A percentile compares a stretch with the other conserved stretches of the same genome.
Conservation (phyloP, 1,139 yeast genomes). For the Entelexis sorbosivorans region DNA sequence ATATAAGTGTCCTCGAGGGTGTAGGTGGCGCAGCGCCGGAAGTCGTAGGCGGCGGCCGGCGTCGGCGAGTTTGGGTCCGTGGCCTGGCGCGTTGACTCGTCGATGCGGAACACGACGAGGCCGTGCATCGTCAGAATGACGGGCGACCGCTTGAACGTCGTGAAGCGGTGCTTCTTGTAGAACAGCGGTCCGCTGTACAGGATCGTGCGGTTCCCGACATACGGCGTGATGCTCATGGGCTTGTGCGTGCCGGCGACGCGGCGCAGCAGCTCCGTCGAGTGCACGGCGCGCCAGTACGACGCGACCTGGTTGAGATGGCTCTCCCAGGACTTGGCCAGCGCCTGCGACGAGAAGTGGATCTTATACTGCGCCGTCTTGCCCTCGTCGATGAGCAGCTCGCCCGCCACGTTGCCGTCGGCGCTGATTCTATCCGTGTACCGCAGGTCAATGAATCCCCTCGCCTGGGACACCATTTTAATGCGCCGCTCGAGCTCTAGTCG, state of each 20-base stretch:
- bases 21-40: conserved; percentile 29
- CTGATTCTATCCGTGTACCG: conserved; percentile 33
- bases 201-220: conserved; percentile 51
- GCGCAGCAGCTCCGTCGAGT: conserved; percentile 33
- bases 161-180: conserved; percentile 57
- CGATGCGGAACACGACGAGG: conserved; percentile 36
- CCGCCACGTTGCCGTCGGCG: conserved; percentile 27
- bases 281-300: conserved; percentile 50
- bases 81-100: conserved; percentile 28
- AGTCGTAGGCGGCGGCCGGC: conserved; percentile 22
- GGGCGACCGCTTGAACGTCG: conserved; percentile 49
- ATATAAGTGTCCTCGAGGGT: conserved; percentile 48
- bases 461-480: conserved; percentile 43
- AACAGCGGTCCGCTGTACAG: conserved; percentile 51
- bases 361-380: conserved; percentile 4
- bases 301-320: conserved; percentile 36
- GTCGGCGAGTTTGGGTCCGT: conserved; percentile 10
- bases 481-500: conserved; percentile 54
- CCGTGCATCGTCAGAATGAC: conserved; percentile 64
- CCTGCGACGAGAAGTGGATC: conserved; percentile 51
- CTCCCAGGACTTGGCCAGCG: conserved; percentile 58
- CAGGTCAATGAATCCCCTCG: conserved; percentile 55
- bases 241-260: conserved; percentile 35
- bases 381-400: conserved; percentile 19
- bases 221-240: conserved; percentile 48